Percentiles rank a stretch among this genome's conserved stretches.
phyloP scores from a whole-genome alignment of 2,329 filamentous ascomycete species.

The Ophiostoma tasmaniense region DNA sequence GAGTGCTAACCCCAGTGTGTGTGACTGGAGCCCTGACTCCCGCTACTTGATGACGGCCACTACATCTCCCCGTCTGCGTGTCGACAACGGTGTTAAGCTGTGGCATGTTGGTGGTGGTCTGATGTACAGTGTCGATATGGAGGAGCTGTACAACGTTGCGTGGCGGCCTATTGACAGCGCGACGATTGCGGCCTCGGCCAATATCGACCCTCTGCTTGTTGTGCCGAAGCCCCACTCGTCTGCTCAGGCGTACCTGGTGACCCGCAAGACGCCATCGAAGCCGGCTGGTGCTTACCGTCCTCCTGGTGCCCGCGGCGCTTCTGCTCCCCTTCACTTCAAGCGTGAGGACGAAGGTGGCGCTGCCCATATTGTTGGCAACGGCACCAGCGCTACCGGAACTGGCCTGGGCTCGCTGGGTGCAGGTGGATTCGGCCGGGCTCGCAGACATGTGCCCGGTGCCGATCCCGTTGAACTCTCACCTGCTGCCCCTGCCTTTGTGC shows the following conservation, averaged over 20 bases:
- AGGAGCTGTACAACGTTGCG: conserved; percentile 80
- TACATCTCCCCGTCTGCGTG: conserved; percentile 85
- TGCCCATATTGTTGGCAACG: conserved; percentile 73
- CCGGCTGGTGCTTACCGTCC: conserved; percentile 95
- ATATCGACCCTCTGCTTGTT: conserved; percentile 63
- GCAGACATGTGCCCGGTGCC: conserved; percentile 79
- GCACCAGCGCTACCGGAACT: conserved; percentile 50
- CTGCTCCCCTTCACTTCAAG: conserved; percentile 90
- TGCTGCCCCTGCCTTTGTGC: conserved; percentile 44
- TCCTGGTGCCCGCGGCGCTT: conserved; percentile 80
- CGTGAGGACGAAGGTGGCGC: conserved; percentile 91
- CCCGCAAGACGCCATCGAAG: conserved; percentile 90
- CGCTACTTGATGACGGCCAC: conserved; percentile 96
- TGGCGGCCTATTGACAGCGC: conserved; percentile 61
- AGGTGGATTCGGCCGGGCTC: conserved; percentile 65
- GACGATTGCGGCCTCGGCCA: conserved; percentile 30
- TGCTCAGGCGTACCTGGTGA: conserved; percentile 71
- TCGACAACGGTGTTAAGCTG: conserved; percentile 92
- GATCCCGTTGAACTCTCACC: conserved; percentile 62
- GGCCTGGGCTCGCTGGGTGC: conserved; percentile 54
- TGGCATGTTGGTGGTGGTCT: conserved; percentile 85
- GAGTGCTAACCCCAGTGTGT: conserved; percentile 90
- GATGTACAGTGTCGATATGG: conserved; percentile 94
- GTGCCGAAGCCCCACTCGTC: conserved; percentile 75
- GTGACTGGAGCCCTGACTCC: conserved; percentile 95